Base-by-base conservation (phyloP, 257 asterid species). In the Ballota nigra region DNA sequence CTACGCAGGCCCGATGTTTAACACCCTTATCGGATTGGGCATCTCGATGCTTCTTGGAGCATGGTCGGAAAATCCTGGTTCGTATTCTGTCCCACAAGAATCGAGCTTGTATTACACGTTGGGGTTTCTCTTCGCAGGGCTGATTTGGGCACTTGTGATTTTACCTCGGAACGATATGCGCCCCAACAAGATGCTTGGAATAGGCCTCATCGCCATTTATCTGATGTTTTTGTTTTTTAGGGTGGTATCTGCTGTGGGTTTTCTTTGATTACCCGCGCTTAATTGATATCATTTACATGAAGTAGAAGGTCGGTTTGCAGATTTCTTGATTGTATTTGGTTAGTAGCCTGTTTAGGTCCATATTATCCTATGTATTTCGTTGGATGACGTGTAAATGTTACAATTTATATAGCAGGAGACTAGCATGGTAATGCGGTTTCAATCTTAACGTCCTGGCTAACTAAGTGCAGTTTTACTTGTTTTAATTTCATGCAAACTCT, bases 1-100 rank as follows among this genome's bases (percentile, higher is more conserved):
- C 77, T 94, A 91, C 57, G 99, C 99, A 0, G 99, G 99, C 45
- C 99, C 99, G 22, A 89, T 94, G 97, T 94, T 94, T 82, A 94
- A 94, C 61, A 88, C 90, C 7, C 93, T 94, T 2, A 88, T 94
- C 19, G 99, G 99, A 36, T 74, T 91, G 76, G 98, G 99, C 47
- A 68, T 88, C 55, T 94, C 99, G 11, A 77, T 94, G 96, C 81
- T 94, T 69, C 77, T 94, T 0, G 95, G 97, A 56, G 97, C 97
- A 40, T 89, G 91, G 96, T 87, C 90, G 2, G 81, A 80, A 75
- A 71, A 81, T 41, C 81, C 91, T 7, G 91, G 85, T 47, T 76
- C 86, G 0, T 87, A 81, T 72, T 23, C 40, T 3, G 78, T 94
- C 70, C 96, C 99, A 16, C 77, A 41, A 71, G 97, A 89, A 74